phyloP scores from a whole-genome alignment of 176 grass and related monocot species.

The Cenchrus purpureus region DNA sequence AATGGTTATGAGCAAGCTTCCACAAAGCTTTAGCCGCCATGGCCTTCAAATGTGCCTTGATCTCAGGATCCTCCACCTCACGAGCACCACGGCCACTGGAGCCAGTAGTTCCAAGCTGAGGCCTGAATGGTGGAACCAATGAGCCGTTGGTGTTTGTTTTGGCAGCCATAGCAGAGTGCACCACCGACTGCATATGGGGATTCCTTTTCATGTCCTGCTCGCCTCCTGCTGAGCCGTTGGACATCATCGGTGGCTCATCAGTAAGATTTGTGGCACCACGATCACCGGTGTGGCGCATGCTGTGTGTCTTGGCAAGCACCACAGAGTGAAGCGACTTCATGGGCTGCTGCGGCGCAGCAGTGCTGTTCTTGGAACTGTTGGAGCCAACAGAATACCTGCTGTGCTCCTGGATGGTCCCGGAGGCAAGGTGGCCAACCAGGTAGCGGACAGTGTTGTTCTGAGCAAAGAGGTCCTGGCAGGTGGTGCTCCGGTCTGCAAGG shows the following conservation, averaged over 20 bases:
- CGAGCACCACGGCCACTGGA: constrained; percentile 53
- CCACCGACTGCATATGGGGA: constrained; percentile 70
- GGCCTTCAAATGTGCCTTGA: constrained; percentile 79
- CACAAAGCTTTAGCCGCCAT: constrained; percentile 79
- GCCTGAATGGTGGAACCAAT: constrained; percentile 38
- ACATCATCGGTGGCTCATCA: constrained; percentile 15
- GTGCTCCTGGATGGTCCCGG: constrained; percentile 92
- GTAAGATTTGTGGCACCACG: background rate
- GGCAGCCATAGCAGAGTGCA: constrained; percentile 68
- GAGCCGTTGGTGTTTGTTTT: constrained; percentile 42
- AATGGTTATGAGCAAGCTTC: constrained; percentile 67
- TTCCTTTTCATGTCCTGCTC: constrained; percentile 43
- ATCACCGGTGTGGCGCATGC: constrained; percentile 40
- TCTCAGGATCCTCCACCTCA: constrained; percentile 56
- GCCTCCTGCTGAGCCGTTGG: background rate
- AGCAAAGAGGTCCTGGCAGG: constrained; percentile 78
- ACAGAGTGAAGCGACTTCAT: constrained; percentile 74
- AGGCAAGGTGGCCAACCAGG: constrained; percentile 82
- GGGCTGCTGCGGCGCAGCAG: background rate
- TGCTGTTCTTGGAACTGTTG: constrained; percentile 48
- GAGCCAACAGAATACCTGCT: constrained; percentile 69
- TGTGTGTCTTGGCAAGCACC: constrained; percentile 66
- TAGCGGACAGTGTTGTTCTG: constrained; percentile 74
- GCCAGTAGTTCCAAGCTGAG: constrained; percentile 42
- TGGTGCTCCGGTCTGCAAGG: constrained; percentile 53